Evolutionary conservation across 192 early-diverging fungal species (phyloP).

Genomic region (Diversispora epigaea): DNA sequence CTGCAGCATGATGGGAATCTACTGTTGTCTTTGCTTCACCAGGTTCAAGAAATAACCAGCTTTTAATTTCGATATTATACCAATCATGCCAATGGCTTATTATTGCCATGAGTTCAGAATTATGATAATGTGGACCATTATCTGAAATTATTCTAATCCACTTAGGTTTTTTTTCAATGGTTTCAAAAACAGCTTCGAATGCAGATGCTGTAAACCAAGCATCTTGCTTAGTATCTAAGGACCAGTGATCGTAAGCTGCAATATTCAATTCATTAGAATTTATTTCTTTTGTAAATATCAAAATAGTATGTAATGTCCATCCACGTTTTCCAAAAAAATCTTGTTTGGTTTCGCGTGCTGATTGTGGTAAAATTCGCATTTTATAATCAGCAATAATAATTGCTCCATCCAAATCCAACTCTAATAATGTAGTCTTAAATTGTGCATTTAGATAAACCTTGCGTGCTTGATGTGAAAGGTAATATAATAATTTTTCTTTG

Average conservation of each 20-base stretch:
- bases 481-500: conserved; percentile 9
- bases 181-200: too few species aligned
- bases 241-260: too few species aligned
- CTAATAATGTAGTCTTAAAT: not conserved
- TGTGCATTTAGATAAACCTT: not conserved
- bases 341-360: not conserved
- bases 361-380: not conserved
- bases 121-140: conserved; percentile 9
- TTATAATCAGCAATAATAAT: conserved; percentile 11
- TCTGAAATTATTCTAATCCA: too few species aligned
- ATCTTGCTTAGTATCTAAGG: too few species aligned
- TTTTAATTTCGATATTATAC: not conserved
- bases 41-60: conserved; percentile 7
- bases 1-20: not conserved
- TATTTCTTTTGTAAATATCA: too few species aligned
- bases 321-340: not conserved
- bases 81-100: conserved; percentile 5
- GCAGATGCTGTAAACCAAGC: too few species aligned
- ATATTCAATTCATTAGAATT: too few species aligned
- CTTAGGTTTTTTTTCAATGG: too few species aligned
- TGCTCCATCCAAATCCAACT: not conserved
- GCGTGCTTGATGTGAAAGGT: not conserved
- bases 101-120: conserved; percentile 8
- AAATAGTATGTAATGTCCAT: conserved; percentile 1
- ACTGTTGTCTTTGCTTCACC: not conserved